phyloP scores from a whole-genome alignment of 208 protist species.

The Wallacemonas sp. region DNA sequence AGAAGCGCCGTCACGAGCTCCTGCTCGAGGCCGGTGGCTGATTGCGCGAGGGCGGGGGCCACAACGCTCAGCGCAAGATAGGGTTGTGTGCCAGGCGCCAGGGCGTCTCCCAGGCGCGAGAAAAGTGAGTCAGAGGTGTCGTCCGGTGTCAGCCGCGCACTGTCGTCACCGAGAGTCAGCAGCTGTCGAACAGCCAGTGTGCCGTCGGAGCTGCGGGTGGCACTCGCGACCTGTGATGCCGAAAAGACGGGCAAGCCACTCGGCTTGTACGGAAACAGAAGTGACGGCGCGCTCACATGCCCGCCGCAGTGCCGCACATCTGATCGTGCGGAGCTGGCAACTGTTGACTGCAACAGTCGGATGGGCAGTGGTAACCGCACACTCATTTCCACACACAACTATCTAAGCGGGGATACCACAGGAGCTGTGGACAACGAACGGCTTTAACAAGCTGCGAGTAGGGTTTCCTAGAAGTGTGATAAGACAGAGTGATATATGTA shows the following conservation, averaged over 20 bases:
- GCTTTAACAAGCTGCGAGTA: too few relatives aligned
- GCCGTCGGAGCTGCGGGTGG: constrained; percentile 19
- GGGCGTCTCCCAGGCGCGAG: constrained; percentile 36
- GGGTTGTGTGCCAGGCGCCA: constrained; percentile 22
- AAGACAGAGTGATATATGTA: too few relatives aligned
- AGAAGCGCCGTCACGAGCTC: constrained; percentile 27
- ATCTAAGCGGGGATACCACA: too few relatives aligned
- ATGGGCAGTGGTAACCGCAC: constrained; percentile 49
- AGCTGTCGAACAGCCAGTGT: constrained; percentile 8
- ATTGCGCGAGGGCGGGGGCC: constrained; percentile 23
- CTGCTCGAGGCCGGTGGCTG: not conserved
- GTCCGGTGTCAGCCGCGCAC: constrained; percentile 8
- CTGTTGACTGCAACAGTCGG: constrained; percentile 45
- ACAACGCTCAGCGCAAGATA: constrained; percentile 32
- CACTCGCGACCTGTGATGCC: constrained; percentile 40
- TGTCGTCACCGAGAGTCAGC: not conserved
- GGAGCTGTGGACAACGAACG: not conserved
- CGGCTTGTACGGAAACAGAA: constrained; percentile 65
- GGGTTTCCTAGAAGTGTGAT: too few relatives aligned
- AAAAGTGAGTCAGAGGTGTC: constrained; percentile 66
- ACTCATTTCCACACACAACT: too few relatives aligned
- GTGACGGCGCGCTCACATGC: too few relatives aligned
- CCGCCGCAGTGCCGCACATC: not conserved
- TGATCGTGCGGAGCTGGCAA: not conserved
- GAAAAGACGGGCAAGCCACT: constrained; percentile 63